Conservation (phyloP, 768 basidiomycete species). For the Symmetrospora coprosmae region DNA sequence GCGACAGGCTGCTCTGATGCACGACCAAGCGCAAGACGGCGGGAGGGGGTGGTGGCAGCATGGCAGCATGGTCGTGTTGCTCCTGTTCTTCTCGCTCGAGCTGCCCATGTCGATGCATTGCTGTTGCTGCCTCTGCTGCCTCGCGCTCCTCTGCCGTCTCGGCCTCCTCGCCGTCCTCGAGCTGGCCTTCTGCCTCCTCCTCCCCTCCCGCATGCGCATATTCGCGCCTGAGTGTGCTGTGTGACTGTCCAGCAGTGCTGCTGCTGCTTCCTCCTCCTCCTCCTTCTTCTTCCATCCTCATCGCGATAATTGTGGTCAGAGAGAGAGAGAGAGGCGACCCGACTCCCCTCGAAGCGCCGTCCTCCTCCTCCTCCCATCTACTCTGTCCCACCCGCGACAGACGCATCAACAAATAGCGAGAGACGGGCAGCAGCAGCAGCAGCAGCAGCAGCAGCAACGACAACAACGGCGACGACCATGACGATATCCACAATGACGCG, state of each 20-base stretch:
- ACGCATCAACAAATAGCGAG: neutral
- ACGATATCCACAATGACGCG: neutral
- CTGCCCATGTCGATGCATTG: no score
- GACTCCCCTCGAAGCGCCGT: neutral
- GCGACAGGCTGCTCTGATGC: neutral
- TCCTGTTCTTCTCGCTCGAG: no score
- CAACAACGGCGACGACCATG: no score
- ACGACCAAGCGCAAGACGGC: neutral
- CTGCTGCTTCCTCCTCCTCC: neutral
- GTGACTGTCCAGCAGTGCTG: no score
- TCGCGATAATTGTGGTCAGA: neutral
- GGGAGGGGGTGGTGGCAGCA: conserved; percentile 6
- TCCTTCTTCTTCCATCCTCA: neutral
- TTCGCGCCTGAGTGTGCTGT: no score
- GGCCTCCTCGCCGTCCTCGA: neutral
- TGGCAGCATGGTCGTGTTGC: no score
- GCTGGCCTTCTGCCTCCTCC: neutral
- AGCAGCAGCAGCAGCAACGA: no score
- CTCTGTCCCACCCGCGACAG: neutral
- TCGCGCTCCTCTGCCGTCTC: neutral
- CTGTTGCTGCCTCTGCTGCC: no score
- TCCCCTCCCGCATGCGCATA: no score
- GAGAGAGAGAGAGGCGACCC: neutral
- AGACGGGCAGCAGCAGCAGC: no score
- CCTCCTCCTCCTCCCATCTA: neutral